These are phyloP conservation scores for Cordyceps tenuipes DNA, from an alignment of 2,329 filamentous ascomycete genomes.

Conservation along the genomic window DNA sequence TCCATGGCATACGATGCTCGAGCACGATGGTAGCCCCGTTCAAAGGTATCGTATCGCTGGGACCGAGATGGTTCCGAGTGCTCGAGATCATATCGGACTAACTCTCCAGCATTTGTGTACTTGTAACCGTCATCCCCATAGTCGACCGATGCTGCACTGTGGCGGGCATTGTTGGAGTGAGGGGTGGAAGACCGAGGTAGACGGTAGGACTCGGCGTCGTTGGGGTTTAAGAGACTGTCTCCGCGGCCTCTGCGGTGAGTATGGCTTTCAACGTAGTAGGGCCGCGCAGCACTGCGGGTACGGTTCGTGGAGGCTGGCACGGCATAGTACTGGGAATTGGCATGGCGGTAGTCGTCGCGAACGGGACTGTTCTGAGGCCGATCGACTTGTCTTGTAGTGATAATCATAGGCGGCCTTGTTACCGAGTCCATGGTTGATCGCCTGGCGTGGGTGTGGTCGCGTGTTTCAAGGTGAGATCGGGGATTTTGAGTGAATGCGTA, in stretches of 20 bases:
- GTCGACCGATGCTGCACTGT: slow-evolving; percentile 36
- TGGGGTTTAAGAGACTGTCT: slow-evolving; percentile 32
- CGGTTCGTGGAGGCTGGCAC: slow-evolving; percentile 28
- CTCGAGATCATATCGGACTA: slow-evolving; percentile 54
- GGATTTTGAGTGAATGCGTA: slow-evolving; percentile 50
- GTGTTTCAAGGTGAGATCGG: slow-evolving; percentile 35
- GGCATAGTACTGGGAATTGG: slow-evolving; percentile 27
- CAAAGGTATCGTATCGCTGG: slow-evolving; percentile 45
- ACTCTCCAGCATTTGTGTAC: slow-evolving; percentile 55
- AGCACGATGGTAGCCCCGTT: slow-evolving; percentile 47
- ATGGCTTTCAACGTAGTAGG: slow-evolving; percentile 44
- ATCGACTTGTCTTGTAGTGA: slow-evolving; percentile 44
- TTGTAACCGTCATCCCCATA: slow-evolving; percentile 54
- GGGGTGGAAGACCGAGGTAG: slow-evolving; percentile 36
- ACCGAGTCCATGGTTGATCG: slow-evolving; percentile 45
- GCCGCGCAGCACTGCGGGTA: slow-evolving; percentile 38
- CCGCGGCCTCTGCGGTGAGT: slow-evolving; percentile 41
- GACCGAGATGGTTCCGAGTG: slow-evolving; percentile 35
- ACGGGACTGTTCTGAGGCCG: slow-evolving; percentile 36
- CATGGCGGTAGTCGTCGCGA: slow-evolving; percentile 43
- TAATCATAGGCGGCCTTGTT: slow-evolving; percentile 45
- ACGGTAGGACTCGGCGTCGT: slow-evolving; percentile 38
- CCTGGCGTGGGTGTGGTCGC: slow-evolving; percentile 40
- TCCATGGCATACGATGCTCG: slow-evolving; percentile 44
- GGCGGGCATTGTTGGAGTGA: slow-evolving; percentile 37